Conservation (phyloP, 2,329 filamentous ascomycete species). For the Apiospora rasikravindrae region DNA sequence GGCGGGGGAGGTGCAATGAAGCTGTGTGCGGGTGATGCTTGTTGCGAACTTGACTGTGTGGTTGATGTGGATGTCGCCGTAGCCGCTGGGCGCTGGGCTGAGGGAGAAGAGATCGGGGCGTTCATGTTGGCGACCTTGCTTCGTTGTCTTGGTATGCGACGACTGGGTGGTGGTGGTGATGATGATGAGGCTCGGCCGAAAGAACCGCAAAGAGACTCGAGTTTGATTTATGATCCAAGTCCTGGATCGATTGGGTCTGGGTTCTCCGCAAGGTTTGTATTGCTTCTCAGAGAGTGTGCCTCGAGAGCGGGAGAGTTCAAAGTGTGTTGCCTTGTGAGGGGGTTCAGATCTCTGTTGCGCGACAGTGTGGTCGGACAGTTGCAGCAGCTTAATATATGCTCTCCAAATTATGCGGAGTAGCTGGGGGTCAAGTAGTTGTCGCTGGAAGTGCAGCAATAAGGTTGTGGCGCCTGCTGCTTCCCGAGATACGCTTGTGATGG, state of each 20-base stretch:
- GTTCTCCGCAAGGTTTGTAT: not conserved
- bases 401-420: constrained; percentile 16
- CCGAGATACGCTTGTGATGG: constrained; percentile 5
- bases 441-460: constrained; percentile 15
- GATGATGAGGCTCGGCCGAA: not conserved
- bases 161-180: too few relatives aligned
- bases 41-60: constrained; percentile 24
- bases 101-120: constrained; percentile 36
- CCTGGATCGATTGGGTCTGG: not conserved
- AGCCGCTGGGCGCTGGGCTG: constrained; percentile 7
- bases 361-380: constrained; percentile 16
- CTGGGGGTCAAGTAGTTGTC: not conserved
- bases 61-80: constrained; percentile 24
- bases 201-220: not conserved
- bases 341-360: constrained; percentile 1
- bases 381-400: constrained; percentile 18
- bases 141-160: constrained; percentile 9
- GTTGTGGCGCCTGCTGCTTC: constrained; percentile 16
- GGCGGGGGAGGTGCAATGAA: constrained; percentile 32
- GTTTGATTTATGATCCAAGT: not conserved
- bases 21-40: constrained; percentile 25
- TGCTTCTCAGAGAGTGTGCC: not conserved
- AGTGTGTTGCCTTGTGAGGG: not conserved
- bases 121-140: constrained; percentile 34
- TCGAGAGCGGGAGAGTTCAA: not conserved